These are phyloP conservation scores for Gnetum montanum DNA, from an alignment of 75 land plant genomes.

Conservation along the genomic window DNA sequence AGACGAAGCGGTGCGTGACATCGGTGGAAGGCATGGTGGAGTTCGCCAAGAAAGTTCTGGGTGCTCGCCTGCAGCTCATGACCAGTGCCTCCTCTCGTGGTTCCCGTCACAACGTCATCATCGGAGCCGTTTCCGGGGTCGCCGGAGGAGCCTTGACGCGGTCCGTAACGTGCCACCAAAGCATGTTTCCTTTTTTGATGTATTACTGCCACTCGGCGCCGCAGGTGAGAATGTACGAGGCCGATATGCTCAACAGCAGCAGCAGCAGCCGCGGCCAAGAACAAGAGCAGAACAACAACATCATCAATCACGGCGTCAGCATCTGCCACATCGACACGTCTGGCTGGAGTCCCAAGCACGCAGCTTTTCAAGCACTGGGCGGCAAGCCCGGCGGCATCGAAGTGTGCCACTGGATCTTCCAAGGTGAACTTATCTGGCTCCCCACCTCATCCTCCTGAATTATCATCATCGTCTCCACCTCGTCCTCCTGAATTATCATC, in stretches of 20 bases:
- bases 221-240: conserved; percentile 12
- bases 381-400: conserved; percentile 13
- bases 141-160: conserved; percentile 10
- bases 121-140: conserved; percentile 23
- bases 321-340: conserved; percentile 21
- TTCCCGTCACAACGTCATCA: not conserved
- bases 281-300: not conserved
- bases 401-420: conserved; percentile 19
- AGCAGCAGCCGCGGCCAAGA: too few species aligned
- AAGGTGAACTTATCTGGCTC: conserved; percentile 20
- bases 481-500: too few species aligned
- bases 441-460: too few species aligned
- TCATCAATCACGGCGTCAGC: conserved; percentile 5
- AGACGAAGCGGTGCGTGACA: conserved; percentile 10
- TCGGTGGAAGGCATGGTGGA: conserved; percentile 19
- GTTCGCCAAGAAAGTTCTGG: conserved; percentile 14
- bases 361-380: conserved; percentile 14
- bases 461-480: too few species aligned
- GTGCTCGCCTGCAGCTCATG: conserved; percentile 1
- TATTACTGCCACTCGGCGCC: conserved; percentile 22
- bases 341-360: conserved; percentile 15
- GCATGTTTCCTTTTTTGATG: conserved; percentile 17
- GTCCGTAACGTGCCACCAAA: conserved; percentile 13
- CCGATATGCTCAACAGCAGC: not conserved
- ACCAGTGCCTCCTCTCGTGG: conserved; percentile 12